Evolutionary conservation across 345 rosid genomes (phyloP).

Genomic region (Kandelia obovata): DNA sequence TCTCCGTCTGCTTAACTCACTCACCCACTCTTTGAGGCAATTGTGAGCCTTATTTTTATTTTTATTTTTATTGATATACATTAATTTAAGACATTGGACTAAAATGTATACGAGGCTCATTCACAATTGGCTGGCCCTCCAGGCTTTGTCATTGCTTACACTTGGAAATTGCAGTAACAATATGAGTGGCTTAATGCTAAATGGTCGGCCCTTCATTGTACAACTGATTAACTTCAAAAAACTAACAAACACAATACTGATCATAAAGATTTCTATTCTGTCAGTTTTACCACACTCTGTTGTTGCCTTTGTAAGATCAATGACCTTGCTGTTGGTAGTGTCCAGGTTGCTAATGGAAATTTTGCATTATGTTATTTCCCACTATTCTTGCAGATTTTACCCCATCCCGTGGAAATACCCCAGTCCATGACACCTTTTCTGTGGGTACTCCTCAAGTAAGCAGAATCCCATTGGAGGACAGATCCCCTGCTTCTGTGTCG

Average conservation of each 20-base stretch:
- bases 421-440: slow-evolving; percentile 56
- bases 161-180: too few species aligned
- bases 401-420: slow-evolving; percentile 84
- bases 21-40: neutral
- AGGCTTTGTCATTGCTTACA: too few species aligned
- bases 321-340: neutral
- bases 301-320: neutral
- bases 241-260: neutral
- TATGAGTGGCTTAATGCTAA: neutral
- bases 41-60: too few species aligned
- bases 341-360: neutral
- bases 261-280: neutral
- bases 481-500: slow-evolving; percentile 35
- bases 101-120: too few species aligned
- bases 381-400: slow-evolving; percentile 63
- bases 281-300: neutral
- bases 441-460: slow-evolving; percentile 38
- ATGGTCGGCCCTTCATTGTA: too few species aligned
- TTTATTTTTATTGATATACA: too few species aligned
- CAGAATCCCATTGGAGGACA: slow-evolving; percentile 28
- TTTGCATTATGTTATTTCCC: neutral
- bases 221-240: neutral
- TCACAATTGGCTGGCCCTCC: too few species aligned
- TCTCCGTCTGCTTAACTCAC: neutral
- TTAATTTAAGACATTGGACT: too few species aligned